Evolutionary conservation across 164 flowering plant species (phyloP).

Genomic region (Chimonanthus praecox): DNA sequence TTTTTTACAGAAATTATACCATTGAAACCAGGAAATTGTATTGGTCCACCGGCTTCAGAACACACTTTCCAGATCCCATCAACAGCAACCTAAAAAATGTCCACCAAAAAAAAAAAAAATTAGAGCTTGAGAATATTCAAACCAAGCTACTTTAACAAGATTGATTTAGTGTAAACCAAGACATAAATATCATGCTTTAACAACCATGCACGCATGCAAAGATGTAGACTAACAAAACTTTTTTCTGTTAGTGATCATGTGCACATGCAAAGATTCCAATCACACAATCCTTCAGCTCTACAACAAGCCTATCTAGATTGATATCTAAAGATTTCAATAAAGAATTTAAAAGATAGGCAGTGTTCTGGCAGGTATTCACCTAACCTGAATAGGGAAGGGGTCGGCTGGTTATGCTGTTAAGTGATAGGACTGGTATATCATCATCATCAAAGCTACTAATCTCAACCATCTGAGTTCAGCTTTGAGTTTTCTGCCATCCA

Average conservation of each 20-base stretch:
- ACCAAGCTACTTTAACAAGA: background rate
- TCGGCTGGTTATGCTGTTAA: background rate
- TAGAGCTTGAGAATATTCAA: background rate
- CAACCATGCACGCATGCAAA: background rate
- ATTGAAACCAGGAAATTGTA: constrained; percentile 84
- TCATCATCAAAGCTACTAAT: too few relatives aligned
- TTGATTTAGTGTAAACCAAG: background rate
- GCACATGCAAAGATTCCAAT: background rate
- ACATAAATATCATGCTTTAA: background rate
- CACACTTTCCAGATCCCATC: constrained; percentile 96
- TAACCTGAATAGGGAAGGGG: background rate
- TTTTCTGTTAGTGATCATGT: background rate
- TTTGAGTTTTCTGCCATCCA: too few relatives aligned
- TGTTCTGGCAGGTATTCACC: background rate
- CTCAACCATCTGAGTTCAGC: too few relatives aligned
- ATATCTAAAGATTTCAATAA: background rate
- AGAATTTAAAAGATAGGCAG: background rate
- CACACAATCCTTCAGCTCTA: background rate
- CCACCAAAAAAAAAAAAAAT: background rate
- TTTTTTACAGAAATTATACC: constrained; percentile 33
- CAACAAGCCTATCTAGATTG: background rate
- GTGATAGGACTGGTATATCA: background rate
- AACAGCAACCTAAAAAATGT: constrained; percentile 67
- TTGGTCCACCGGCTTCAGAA: constrained; percentile 79
- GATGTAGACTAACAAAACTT: background rate